Conservation (phyloP, 2,329 filamentous ascomycete species). For the Paracoccidioides brasiliensis region DNA sequence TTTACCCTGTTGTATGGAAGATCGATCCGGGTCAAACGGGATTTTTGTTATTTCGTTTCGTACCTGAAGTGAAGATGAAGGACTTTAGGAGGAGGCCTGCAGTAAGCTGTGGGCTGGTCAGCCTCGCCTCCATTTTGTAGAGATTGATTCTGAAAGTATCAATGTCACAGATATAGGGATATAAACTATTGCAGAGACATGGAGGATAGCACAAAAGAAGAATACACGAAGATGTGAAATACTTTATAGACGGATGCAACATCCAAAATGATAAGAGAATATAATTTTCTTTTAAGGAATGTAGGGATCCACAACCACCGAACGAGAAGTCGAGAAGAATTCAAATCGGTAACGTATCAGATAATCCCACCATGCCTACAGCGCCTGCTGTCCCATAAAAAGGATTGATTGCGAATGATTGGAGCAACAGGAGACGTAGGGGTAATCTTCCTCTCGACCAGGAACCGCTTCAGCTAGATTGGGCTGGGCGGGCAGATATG, state of each 20-base stretch:
- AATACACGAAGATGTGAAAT: slow-evolving; percentile 7
- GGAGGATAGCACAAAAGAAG: slow-evolving; percentile 11
- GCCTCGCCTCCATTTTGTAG: slow-evolving; percentile 6
- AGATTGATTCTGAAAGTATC: not conserved
- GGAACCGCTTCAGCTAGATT: slow-evolving; percentile 69
- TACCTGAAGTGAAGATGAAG: slow-evolving; percentile 27
- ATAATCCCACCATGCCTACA: slow-evolving; percentile 65
- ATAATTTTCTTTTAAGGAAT: slow-evolving; percentile 18
- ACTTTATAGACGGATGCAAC: no score
- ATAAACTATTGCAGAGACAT: slow-evolving; percentile 5
- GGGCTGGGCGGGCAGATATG: slow-evolving; percentile 69
- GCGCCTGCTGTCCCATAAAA: slow-evolving; percentile 44
- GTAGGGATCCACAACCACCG: slow-evolving; percentile 55
- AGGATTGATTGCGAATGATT: slow-evolving; percentile 54
- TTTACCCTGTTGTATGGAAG: not conserved
- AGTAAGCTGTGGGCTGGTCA: slow-evolving; percentile 27
- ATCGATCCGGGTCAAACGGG: not conserved
- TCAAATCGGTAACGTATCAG: slow-evolving; percentile 49
- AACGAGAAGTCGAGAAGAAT: slow-evolving; percentile 41
- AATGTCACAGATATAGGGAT: slow-evolving; percentile 4
- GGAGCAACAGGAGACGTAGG: slow-evolving; percentile 47
- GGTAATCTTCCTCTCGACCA: slow-evolving; percentile 72
- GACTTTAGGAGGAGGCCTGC: slow-evolving; percentile 26
- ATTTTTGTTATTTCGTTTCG: slow-evolving; percentile 6
- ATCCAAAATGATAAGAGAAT: not conserved